Evolutionary conservation across 805 yeast species (phyloP), one percentile per base, ranked within the genome.

Genomic region (Sugiyamaella marilandica): DNA sequence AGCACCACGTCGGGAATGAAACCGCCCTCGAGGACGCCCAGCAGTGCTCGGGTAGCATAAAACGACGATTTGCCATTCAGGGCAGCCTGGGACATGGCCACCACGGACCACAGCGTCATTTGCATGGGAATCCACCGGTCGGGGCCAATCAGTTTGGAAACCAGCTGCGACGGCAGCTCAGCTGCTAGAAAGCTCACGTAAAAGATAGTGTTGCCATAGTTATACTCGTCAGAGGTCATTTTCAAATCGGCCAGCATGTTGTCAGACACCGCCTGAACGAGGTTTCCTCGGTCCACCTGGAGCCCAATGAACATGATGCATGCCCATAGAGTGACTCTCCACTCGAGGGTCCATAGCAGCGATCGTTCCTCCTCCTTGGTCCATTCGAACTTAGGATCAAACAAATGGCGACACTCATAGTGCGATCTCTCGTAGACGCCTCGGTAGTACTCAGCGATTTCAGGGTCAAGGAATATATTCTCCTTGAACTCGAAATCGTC

Each of bases 21-120:
- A 0, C 89, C 88, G 52, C 88, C 88, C 64, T 84, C 83, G n/a
- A 78, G 65, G 2, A 76, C 60, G 1, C 85, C 87, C 19, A 83
- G 59, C 5, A 82, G 66, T 0, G 77, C 76, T 55, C 87, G 70
- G 2, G 81, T 73, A 10, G 70, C 71, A 52, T 67, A 71, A 54
- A 80, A 82, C 0, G 79, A 73, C 0, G 7, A 76, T 61, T 2
- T 73, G 32, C 66, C 66, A 1, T 57, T 65, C 51, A 83, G 65
- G n/a, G 70, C 71, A 39, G 76, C 75, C 63, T 83, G 87, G 43
- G 70, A 67, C 46, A 79, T 68, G 2, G 84, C 78, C 85, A 88
- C 41, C 82, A 61, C 4, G 81, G 68, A 3, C 88, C 88, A 83
- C 1, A 74, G 55, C 19, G 70, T 59, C 65, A 83, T 74, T 62